These are phyloP conservation scores for Phyllosticta citribraziliensis DNA, from an alignment of 2,329 filamentous ascomycete genomes.

Conservation along the genomic window DNA sequence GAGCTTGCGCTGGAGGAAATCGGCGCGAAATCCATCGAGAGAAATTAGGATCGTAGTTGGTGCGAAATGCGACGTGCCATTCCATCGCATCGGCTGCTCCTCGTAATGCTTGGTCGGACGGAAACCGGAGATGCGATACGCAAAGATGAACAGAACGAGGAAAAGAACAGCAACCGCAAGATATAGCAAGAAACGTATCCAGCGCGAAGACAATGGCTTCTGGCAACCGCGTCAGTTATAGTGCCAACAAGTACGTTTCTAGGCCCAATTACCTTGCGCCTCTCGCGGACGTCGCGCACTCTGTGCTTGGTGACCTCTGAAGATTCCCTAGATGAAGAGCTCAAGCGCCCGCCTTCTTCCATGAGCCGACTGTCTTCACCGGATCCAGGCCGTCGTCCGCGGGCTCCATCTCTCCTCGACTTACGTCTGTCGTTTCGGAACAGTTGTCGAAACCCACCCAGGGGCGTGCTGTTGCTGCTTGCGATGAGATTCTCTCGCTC, in stretches of 20 bases:
- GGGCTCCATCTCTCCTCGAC: conserved; percentile 18
- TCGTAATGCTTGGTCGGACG: conserved; percentile 6
- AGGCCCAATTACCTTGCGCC: conserved; percentile 15
- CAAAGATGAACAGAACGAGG: conserved; percentile 44
- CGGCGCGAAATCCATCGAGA: conserved; percentile 89
- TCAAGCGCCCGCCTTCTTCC: conserved; percentile 68
- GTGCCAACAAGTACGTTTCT: conserved; percentile 22
- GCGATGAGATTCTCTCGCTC: conserved; percentile 35
- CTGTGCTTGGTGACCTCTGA: conserved; percentile 40
- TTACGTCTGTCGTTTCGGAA: conserved; percentile 21
- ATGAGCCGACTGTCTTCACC: conserved; percentile 68
- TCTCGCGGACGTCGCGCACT: conserved; percentile 42
- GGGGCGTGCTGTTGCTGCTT: conserved; percentile 12
- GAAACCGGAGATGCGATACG: conserved; percentile 38
- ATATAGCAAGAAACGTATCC: conserved; percentile 32
- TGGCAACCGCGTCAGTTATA: conserved; percentile 15
- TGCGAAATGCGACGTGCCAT: conserved; percentile 80
- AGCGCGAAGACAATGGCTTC: conserved; percentile 15
- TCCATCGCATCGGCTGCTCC: conserved; percentile 39
- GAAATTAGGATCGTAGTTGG: conserved; percentile 92
- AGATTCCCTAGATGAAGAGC: conserved; percentile 25
- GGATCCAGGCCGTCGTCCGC: conserved; percentile 38
- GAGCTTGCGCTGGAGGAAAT: conserved; percentile 74
- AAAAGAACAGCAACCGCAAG: conserved; percentile 43
- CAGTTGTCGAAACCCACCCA: conserved; percentile 14